phyloP scores from a whole-genome alignment of 2,329 filamentous ascomycete genomes.

The Fonsecaea nubica region DNA sequence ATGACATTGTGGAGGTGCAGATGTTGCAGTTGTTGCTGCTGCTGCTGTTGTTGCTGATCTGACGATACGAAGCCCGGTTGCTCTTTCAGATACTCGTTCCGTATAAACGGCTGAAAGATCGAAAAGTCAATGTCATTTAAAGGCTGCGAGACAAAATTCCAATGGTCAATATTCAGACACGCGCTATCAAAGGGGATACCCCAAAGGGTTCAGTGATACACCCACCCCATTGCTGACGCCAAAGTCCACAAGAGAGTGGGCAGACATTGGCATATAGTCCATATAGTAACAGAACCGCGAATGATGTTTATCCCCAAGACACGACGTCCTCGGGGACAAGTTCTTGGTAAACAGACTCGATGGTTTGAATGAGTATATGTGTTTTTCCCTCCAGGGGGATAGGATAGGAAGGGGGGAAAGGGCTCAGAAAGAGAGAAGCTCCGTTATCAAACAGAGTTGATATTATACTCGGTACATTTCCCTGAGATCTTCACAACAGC shows the following conservation, averaged over 20 bases:
- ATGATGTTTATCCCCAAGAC: not conserved
- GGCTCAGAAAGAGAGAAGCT: not conserved
- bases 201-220: not conserved
- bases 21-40: not conserved
- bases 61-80: not conserved
- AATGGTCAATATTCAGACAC: constrained; percentile 2
- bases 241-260: constrained; percentile 6
- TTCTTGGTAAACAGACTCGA: not conserved
- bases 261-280: constrained; percentile 6
- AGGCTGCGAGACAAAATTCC: not conserved
- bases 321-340: not conserved
- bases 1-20: not conserved
- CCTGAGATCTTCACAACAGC: not conserved
- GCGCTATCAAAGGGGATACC: not conserved
- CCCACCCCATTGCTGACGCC: constrained; percentile 1
- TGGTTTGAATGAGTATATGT: no score
- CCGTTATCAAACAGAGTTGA: not conserved
- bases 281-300: not conserved
- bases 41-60: not conserved
- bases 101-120: constrained; percentile 2
- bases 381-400: not conserved
- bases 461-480: not conserved
- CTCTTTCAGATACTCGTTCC: not conserved
- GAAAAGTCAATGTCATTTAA: not conserved
- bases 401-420: no score